Conservation (phyloP, 116 monocot genomes). For the Trichopus zeylanicus region DNA sequence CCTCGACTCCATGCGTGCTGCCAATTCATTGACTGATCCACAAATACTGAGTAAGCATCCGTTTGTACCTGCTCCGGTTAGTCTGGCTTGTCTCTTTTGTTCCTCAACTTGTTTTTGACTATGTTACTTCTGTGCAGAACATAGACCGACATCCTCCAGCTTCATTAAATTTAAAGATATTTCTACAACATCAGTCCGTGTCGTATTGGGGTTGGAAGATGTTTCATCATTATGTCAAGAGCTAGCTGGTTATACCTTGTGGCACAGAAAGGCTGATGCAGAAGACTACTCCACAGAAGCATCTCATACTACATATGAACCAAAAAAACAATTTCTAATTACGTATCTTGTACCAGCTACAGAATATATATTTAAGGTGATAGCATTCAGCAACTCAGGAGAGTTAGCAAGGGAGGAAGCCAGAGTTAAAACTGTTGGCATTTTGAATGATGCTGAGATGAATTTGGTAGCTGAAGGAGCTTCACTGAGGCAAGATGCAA, state of each 20-base stretch:
- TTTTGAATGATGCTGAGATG: slow-evolving; percentile 13
- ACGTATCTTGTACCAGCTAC: slow-evolving; percentile 43
- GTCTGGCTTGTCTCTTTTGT: not conserved
- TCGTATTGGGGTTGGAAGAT: slow-evolving; percentile 28
- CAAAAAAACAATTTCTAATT: slow-evolving; percentile 29
- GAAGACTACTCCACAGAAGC: slow-evolving; percentile 35
- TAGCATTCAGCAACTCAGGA: slow-evolving; percentile 35
- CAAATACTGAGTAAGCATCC: slow-evolving; percentile 29
- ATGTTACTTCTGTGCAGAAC: slow-evolving; percentile 17
- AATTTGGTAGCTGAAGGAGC: not conserved
- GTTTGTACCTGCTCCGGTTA: not conserved
- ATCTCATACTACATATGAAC: slow-evolving; percentile 28
- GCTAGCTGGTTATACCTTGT: slow-evolving; percentile 35
- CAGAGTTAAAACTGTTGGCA: slow-evolving; percentile 23
- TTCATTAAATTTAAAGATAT: slow-evolving; percentile 55
- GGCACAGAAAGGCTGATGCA: slow-evolving; percentile 41
- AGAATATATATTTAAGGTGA: slow-evolving; percentile 49
- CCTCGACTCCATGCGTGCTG: slow-evolving; percentile 34
- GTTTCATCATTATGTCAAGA: slow-evolving; percentile 20
- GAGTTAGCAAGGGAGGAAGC: slow-evolving; percentile 62
- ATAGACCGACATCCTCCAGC: slow-evolving; percentile 15
- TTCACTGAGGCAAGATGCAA: slow-evolving; percentile 6
- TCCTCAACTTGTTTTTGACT: not conserved
- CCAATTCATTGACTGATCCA: slow-evolving; percentile 6
- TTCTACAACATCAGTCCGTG: slow-evolving; percentile 42